Conservation (phyloP, 106 monocot species). For the Vanilla planifolia region DNA sequence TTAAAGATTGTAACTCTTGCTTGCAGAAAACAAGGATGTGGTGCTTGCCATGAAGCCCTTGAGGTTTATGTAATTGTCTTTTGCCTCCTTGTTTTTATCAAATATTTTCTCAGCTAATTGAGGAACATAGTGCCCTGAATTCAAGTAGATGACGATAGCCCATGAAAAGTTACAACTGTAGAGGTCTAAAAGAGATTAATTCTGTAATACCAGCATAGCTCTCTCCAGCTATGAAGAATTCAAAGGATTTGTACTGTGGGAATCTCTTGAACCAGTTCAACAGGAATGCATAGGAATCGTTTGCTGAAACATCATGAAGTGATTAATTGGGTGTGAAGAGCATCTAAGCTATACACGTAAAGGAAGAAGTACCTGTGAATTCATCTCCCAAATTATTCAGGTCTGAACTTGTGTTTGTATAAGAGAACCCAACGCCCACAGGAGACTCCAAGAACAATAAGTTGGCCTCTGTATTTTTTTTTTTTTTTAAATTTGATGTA, state of each 20-base stretch:
- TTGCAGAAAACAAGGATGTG: background rate
- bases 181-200: background rate
- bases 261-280: constrained; percentile 75
- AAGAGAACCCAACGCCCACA: constrained; percentile 76
- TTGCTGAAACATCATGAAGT: constrained; percentile 21
- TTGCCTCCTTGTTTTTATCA: constrained; percentile 24
- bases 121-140: constrained; percentile 43
- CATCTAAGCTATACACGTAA: background rate
- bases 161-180: background rate
- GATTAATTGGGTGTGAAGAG: background rate
- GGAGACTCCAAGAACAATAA: constrained; percentile 66
- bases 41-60: constrained; percentile 45
- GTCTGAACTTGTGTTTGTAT: constrained; percentile 72
- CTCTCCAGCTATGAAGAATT: constrained; percentile 69
- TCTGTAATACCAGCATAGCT: constrained; percentile 52
- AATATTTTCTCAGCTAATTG: constrained; percentile 42
- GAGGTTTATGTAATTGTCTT: constrained; percentile 38
- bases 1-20: background rate
- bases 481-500: too few species aligned
- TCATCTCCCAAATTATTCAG: constrained; percentile 28
- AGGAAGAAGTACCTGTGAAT: constrained; percentile 22
- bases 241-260: constrained; percentile 55
- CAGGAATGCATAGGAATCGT: constrained; percentile 54
- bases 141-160: background rate
- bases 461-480: constrained; percentile 36